Percentiles rank a stretch among this genome's conserved stretches.
phyloP scores from a whole-genome alignment of 2,329 filamentous ascomycete genomes.

The Paracamarosporium sp. region DNA sequence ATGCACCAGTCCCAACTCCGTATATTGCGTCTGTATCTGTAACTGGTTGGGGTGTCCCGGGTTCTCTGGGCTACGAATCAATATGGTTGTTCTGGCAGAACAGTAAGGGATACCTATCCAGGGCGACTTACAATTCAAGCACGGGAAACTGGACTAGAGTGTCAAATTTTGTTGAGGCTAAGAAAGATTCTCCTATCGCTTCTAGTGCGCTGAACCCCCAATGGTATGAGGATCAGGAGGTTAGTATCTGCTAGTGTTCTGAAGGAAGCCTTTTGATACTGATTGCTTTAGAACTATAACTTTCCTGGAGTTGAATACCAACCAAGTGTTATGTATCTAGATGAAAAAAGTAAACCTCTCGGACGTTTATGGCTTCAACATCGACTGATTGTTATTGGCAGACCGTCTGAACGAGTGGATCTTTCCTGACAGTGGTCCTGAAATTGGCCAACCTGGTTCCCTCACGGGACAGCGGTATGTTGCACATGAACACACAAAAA shows the following conservation, averaged over 20 bases:
- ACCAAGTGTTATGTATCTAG: slow-evolving; percentile 19
- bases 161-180: slow-evolving; percentile 18
- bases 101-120: slow-evolving; percentile 16
- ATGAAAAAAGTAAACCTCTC: slow-evolving; percentile 15
- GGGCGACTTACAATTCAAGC: slow-evolving; percentile 21
- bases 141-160: slow-evolving; percentile 24
- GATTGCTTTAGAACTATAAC: slow-evolving; percentile 15
- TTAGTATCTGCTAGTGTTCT: slow-evolving; percentile 1
- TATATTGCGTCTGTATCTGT: slow-evolving; percentile 16
- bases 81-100: slow-evolving; percentile 22
- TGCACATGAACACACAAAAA: slow-evolving; percentile 13
- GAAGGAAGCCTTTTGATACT: not conserved
- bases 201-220: slow-evolving; percentile 12
- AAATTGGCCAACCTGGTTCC: slow-evolving; percentile 17
- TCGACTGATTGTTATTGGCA: slow-evolving; percentile 1
- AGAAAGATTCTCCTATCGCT: slow-evolving; percentile 14
- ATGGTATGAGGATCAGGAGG: slow-evolving; percentile 18
- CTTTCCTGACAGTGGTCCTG: slow-evolving; percentile 20
- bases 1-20: not conserved
- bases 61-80: slow-evolving; percentile 11
- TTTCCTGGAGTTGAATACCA: slow-evolving; percentile 16
- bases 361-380: not conserved
- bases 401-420: slow-evolving; percentile 24
- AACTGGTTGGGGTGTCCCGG: slow-evolving; percentile 18
- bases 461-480: slow-evolving; percentile 21